Conservation (phyloP, 306 rosid genomes). For the Pyrus betulifolia region DNA sequence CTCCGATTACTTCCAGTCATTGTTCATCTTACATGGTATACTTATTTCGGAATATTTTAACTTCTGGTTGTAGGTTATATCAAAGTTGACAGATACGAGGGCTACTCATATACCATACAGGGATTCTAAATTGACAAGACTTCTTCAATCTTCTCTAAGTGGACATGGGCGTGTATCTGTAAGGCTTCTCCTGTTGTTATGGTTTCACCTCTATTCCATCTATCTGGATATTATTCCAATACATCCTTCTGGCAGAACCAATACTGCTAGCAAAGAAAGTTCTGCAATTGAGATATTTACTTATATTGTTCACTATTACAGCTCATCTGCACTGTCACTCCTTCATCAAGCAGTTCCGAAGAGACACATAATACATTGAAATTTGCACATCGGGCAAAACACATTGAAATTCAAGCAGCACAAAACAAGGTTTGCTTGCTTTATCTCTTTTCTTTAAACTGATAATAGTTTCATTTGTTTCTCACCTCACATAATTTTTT, state of each 20-base stretch:
- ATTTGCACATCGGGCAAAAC: constrained; percentile 97
- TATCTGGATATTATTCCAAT: constrained; percentile 11
- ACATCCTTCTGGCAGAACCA: neutral
- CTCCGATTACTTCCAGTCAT: neutral
- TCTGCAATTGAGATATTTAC: constrained; percentile 16
- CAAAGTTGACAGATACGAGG: constrained; percentile 84
- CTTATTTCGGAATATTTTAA: constrained; percentile 13
- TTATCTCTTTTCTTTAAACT: neutral
- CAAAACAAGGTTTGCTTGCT: constrained; percentile 64
- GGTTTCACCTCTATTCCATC: constrained; percentile 4
- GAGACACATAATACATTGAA: constrained; percentile 96
- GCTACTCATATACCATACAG: constrained; percentile 92
- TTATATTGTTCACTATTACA: constrained; percentile 32
- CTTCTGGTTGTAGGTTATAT: constrained; percentile 66
- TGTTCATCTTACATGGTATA: neutral
- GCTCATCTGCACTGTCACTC: constrained; percentile 98
- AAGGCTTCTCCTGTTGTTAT: constrained; percentile 36
- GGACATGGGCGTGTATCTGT: constrained; percentile 99
- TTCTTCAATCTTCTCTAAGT: constrained; percentile 91
- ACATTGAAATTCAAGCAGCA: constrained; percentile 92
- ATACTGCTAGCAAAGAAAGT: constrained; percentile 5
- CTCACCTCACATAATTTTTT: constrained; percentile 5
- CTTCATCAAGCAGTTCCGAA: constrained; percentile 92
- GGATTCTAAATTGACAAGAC: constrained; percentile 94
- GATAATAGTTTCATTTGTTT: constrained; percentile 8